Percentiles rank a stretch among this genome's conserved stretches.
Conservation (phyloP, 2,329 filamentous ascomycete genomes). For the Phialophora macrospora region DNA sequence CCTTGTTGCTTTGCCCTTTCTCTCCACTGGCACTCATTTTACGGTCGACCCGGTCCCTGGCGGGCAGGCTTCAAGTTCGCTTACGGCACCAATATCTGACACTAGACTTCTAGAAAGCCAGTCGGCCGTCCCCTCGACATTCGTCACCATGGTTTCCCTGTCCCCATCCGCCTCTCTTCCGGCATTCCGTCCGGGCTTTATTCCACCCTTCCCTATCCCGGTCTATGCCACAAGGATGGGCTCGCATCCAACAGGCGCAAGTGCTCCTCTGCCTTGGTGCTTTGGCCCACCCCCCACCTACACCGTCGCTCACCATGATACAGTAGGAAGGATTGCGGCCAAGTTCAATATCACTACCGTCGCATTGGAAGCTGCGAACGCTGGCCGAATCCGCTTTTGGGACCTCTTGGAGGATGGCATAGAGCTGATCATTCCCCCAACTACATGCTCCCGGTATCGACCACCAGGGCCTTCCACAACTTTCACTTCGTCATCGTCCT, state of each 20-base stretch:
- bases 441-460: not conserved
- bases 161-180: not conserved
- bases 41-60: not conserved
- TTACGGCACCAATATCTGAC: not conserved
- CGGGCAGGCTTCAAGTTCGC: not conserved
- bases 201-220: not conserved
- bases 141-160: not conserved
- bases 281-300: conserved; percentile 15
- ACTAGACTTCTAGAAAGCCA: not conserved
- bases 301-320: conserved; percentile 28
- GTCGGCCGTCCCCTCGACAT: not conserved
- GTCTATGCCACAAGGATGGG: not conserved
- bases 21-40: not conserved
- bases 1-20: not conserved
- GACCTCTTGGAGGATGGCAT: conserved; percentile 14
- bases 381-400: conserved; percentile 24
- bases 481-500: not conserved
- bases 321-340: conserved; percentile 27
- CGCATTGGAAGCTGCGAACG: conserved; percentile 29
- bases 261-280: not conserved
- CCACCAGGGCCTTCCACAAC: not conserved
- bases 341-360: conserved; percentile 20
- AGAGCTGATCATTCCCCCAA: conserved; percentile 16
- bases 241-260: not conserved
- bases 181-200: not conserved